Evolutionary conservation across 2,329 filamentous ascomycete species (phyloP).

Genomic region (Penicillium sp.): DNA sequence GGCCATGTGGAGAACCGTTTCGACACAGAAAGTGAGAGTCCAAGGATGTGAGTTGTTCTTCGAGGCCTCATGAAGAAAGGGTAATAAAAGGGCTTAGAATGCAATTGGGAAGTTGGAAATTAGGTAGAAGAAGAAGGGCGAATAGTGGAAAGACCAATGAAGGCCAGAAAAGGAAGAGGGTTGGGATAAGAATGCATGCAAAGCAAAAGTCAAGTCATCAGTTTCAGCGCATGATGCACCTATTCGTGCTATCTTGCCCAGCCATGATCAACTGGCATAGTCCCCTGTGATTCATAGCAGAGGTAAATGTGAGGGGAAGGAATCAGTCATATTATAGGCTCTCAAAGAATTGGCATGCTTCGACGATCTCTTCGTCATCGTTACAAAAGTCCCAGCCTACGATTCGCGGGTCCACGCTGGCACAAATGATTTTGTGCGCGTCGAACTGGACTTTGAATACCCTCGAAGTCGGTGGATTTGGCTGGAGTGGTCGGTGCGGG

Average conservation of each 20-base stretch:
- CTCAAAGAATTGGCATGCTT: conserved; percentile 75
- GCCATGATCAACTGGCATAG: neutral
- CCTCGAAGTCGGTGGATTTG: conserved; percentile 51
- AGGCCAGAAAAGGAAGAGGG: neutral
- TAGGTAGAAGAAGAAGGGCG: neutral
- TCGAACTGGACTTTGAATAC: conserved; percentile 99
- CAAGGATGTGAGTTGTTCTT: neutral
- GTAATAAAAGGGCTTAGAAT: neutral
- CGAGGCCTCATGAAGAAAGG: neutral
- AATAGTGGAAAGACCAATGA: neutral
- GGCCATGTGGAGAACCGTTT: neutral
- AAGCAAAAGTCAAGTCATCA: neutral
- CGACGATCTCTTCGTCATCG: conserved; percentile 75
- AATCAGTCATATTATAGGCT: conserved; percentile 28
- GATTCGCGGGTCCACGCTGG: conserved; percentile 85
- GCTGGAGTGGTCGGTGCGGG: conserved; percentile 27
- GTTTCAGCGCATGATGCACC: neutral
- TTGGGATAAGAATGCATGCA: neutral
- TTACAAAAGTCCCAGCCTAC: conserved; percentile 98
- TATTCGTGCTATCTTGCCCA: neutral
- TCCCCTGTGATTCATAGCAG: neutral
- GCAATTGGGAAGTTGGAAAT: neutral
- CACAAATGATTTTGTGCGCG: conserved; percentile 87
- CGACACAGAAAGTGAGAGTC: neutral
- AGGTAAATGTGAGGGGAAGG: neutral